Percentiles rank a stretch among this genome's conserved stretches.
Conservation (phyloP, 192 early-diverging fungal species). For the Kappamyces sp. region DNA sequence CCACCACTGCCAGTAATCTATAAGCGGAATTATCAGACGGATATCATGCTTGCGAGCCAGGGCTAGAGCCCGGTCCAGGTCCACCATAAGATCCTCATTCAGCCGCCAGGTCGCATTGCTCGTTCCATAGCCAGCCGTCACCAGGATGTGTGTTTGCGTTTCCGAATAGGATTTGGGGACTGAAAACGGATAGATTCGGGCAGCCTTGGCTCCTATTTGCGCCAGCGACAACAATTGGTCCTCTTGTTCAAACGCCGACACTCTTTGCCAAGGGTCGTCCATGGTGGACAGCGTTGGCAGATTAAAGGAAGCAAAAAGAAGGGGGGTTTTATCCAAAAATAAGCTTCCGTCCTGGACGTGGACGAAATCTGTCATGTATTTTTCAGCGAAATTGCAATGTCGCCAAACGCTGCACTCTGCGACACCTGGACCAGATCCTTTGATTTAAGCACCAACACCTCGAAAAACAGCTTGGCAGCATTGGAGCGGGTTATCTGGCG, state of each 20-base stretch:
- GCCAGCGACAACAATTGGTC: constrained; percentile 27
- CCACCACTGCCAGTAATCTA: constrained; percentile 41
- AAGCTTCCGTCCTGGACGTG: constrained; percentile 1
- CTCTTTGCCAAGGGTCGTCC: constrained; percentile 26
- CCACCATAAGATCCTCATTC: constrained; percentile 26
- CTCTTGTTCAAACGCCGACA: constrained; percentile 24
- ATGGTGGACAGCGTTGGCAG: constrained; percentile 26
- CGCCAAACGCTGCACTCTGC: constrained; percentile 75
- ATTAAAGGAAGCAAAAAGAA: constrained; percentile 37
- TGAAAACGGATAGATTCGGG: constrained; percentile 29
- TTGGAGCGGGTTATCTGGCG: constrained; percentile 44
- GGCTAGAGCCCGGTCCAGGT: constrained; percentile 26
- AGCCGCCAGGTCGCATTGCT: constrained; percentile 2
- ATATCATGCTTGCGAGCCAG: constrained; percentile 23
- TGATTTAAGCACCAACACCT: constrained; percentile 83
- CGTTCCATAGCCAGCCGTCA: constrained; percentile 4
- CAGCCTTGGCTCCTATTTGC: constrained; percentile 24
- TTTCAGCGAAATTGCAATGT: constrained; percentile 62
- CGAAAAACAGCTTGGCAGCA: constrained; percentile 85
- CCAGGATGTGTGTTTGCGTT: constrained; percentile 8
- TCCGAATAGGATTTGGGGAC: constrained; percentile 9
- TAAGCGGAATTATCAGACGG: constrained; percentile 33
- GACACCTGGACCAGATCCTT: constrained; percentile 75
- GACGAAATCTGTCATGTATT: constrained; percentile 14
- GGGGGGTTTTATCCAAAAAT: background rate